Percentiles rank a stretch among this genome's conserved stretches.
phyloP scores from a whole-genome alignment of 2,329 filamentous ascomycete genomes.

The Saccharata proteae region DNA sequence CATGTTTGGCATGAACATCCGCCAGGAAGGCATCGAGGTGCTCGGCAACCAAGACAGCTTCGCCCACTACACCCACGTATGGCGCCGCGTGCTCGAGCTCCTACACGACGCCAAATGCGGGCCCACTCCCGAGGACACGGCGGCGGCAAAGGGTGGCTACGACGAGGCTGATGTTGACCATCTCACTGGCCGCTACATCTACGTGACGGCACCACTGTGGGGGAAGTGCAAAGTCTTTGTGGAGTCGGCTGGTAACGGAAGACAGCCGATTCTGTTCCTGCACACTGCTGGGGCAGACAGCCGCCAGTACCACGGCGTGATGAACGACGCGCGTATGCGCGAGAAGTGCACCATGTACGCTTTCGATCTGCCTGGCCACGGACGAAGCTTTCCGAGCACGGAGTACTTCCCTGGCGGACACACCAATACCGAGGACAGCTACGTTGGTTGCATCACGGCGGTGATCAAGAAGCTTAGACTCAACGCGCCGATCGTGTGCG shows the following conservation, averaged over 20 bases:
- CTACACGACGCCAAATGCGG: slow-evolving; percentile 36
- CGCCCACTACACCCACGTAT: slow-evolving; percentile 34
- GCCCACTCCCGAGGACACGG: slow-evolving; percentile 24
- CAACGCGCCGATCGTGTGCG: slow-evolving; percentile 36
- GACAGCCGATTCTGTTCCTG: slow-evolving; percentile 33
- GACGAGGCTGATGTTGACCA: slow-evolving; percentile 18
- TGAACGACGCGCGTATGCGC: slow-evolving; percentile 36
- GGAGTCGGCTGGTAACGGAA: slow-evolving; percentile 34
- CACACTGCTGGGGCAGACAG: slow-evolving; percentile 37
- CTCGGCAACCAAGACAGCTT: slow-evolving; percentile 35
- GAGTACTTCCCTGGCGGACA: slow-evolving; percentile 32
- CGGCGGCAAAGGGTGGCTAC: too few species aligned
- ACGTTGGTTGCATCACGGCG: slow-evolving; percentile 15
- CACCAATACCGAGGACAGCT: slow-evolving; percentile 36
- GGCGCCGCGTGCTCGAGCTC: slow-evolving; percentile 36
- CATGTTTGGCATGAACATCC: slow-evolving; percentile 35
- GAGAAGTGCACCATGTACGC: slow-evolving; percentile 38
- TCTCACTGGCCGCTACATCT: slow-evolving; percentile 36
- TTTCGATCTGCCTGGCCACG: slow-evolving; percentile 39
- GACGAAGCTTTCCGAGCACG: slow-evolving; percentile 34
- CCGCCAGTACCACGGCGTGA: slow-evolving; percentile 39
- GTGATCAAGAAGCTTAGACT: slow-evolving; percentile 15
- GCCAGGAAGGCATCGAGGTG: slow-evolving; percentile 36
- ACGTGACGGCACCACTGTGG: slow-evolving; percentile 35
- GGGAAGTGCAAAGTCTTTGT: slow-evolving; percentile 39